Evolutionary conservation across 768 basidiomycete species (phyloP).

Genomic region (Candolleomyces aberdarensis): DNA sequence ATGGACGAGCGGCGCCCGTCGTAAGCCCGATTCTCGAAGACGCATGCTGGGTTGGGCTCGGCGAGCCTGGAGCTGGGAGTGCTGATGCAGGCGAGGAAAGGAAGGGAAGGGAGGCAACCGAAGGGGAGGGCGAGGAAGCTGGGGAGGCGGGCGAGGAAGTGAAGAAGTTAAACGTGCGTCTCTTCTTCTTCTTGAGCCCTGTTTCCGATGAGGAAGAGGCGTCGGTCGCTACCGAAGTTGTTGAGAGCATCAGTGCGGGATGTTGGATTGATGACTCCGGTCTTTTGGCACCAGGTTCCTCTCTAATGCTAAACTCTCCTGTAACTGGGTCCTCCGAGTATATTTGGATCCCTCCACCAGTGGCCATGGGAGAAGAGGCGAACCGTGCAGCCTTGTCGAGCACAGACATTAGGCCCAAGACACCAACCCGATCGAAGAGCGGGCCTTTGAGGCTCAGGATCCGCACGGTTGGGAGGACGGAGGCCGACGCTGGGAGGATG

Average conservation of each 20-base stretch:
- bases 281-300: slow-evolving; percentile 14
- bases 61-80: neutral
- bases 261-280: neutral
- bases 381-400: slow-evolving; percentile 39
- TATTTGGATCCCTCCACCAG: slow-evolving; percentile 21
- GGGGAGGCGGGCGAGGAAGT: slow-evolving; percentile 1
- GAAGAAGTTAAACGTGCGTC: slow-evolving; percentile 2
- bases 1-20: slow-evolving; percentile 12
- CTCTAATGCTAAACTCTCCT: slow-evolving; percentile 31
- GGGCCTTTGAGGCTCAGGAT: slow-evolving; percentile 33
- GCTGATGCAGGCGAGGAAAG: neutral
- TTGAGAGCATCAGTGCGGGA: neutral
- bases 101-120: neutral
- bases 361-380: slow-evolving; percentile 14
- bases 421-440: slow-evolving; percentile 32
- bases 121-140: neutral
- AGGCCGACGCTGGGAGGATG: slow-evolving; percentile 4
- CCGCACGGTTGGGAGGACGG: slow-evolving; percentile 19
- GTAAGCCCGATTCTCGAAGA: too few relatives aligned
- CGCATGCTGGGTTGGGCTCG: neutral
- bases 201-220: neutral
- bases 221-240: neutral
- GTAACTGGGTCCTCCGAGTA: slow-evolving; percentile 29
- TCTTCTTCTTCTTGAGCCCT: slow-evolving; percentile 2
- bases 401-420: slow-evolving; percentile 37